Evolutionary conservation across 495 filamentous ascomycete genomes (phyloP).

Genomic region (Aspergillus hancockii): DNA sequence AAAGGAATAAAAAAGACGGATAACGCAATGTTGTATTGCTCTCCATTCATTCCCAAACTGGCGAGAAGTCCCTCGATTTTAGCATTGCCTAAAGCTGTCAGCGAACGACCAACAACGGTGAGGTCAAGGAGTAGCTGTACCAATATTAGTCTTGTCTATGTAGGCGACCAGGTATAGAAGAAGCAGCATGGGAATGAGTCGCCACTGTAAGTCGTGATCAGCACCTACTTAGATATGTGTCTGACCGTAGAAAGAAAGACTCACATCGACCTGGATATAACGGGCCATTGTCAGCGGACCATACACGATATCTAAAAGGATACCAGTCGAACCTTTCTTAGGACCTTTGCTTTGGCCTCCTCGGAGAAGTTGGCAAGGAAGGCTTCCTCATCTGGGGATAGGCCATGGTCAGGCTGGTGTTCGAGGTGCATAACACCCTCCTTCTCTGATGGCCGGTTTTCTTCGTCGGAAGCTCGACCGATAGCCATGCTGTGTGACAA

Average conservation of each 20-base stretch:
- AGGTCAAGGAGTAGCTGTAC: slow-evolving; percentile 1
- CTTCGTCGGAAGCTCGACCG: too few relatives aligned
- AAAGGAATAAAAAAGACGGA: slow-evolving; percentile 44
- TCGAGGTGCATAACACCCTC: slow-evolving; percentile 19
- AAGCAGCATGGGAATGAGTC: slow-evolving; percentile 8
- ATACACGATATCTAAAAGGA: too few relatives aligned
- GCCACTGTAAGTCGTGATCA: background rate
- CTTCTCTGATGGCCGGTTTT: slow-evolving; percentile 4
- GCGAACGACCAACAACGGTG: background rate
- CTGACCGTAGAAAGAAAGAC: background rate
- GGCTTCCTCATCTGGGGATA: slow-evolving; percentile 18
- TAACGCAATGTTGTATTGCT: slow-evolving; percentile 35
- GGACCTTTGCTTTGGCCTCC: slow-evolving; percentile 14
- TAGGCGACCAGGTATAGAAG: slow-evolving; percentile 14
- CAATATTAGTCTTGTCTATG: slow-evolving; percentile 16
- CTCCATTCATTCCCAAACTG: slow-evolving; percentile 15
- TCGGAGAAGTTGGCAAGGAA: slow-evolving; percentile 15
- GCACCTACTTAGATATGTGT: background rate
- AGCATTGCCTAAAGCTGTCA: slow-evolving; percentile 18
- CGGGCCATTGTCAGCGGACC: too few relatives aligned
- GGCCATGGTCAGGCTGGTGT: slow-evolving; percentile 8
- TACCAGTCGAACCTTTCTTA: slow-evolving; percentile 17
- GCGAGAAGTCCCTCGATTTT: slow-evolving; percentile 23
- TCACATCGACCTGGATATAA: background rate
- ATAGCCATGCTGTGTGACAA: too few relatives aligned